Evolutionary conservation across 768 basidiomycete species (phyloP).

Genomic region (Leccinum variicolor): DNA sequence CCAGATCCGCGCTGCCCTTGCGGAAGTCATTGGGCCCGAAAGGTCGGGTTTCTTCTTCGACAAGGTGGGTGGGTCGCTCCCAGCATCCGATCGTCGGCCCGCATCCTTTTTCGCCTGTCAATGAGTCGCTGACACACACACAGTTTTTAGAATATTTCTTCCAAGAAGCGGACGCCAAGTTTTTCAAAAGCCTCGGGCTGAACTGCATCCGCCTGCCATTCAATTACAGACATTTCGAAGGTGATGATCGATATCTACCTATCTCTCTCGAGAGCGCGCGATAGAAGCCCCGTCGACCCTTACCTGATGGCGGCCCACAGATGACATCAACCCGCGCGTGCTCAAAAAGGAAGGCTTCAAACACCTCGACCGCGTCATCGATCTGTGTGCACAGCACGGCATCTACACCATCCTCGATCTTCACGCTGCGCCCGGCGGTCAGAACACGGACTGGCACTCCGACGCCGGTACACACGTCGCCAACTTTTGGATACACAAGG

Average conservation of each 20-base stretch:
- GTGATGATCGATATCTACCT: not conserved
- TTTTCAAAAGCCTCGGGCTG: conserved; percentile 74
- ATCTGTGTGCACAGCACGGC: conserved; percentile 67
- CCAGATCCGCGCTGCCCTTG: conserved; percentile 72
- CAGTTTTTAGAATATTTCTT: conserved; percentile 87
- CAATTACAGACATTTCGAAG: conserved; percentile 73
- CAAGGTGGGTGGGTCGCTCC: conserved; percentile 46
- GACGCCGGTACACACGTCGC: conserved; percentile 69
- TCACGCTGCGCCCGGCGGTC: conserved; percentile 73
- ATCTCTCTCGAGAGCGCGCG: not conserved
- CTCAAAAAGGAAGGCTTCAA: conserved; percentile 74
- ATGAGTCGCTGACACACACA: not conserved
- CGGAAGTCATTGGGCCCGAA: conserved; percentile 57
- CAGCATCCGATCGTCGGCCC: not conserved
- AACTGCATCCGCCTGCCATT: conserved; percentile 78
- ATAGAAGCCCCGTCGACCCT: not conserved
- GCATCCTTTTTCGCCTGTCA: not conserved
- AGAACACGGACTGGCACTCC: conserved; percentile 79
- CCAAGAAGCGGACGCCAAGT: conserved; percentile 66
- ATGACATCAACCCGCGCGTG: conserved; percentile 77
- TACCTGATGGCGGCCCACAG: conserved; percentile 19
- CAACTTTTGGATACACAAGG: conserved; percentile 80
- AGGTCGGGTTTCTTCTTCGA: conserved; percentile 82
- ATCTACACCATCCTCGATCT: conserved; percentile 81
- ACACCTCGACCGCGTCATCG: conserved; percentile 80